Evolutionary conservation across 768 basidiomycete species (phyloP), one percentile per base, ranked within the genome.

Genomic region (Cyclocybe aegerita): DNA sequence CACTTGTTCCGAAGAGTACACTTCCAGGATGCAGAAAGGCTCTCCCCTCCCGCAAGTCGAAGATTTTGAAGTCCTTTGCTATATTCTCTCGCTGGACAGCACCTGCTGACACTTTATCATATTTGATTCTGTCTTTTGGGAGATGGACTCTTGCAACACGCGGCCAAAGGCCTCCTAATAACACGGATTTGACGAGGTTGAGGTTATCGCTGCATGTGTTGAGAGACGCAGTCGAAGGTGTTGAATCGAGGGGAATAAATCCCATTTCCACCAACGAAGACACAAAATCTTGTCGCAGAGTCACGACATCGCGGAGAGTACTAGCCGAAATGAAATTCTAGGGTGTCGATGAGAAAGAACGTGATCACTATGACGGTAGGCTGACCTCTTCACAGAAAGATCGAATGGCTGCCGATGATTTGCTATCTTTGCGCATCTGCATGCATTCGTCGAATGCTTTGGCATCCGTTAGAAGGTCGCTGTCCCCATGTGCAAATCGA

Each of bases 161-260:
- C 2, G 92, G 93, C 81, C 90, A 94, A 15, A 96, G 76, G 1
- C 92, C 93, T 7, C 91, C 93, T 9, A 93, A 80, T 32, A 97
- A 76, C 53, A 94, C 80, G 5, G 84, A 82, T 66, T 96, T 96
- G 60, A 97, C 68, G 17, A 98, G 78, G 61, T 88, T 91, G 34
- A 77, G 73, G 58, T 90, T 83, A 1, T 69, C 60, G 50, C 80
- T 80, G 64, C 92, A 86, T 34, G 67, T 62, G 57, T 92, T 93
- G 44, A 91, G 77, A 14, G 68, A 67, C 1, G 78, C 64, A 1
- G 77, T 71, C 8, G 70, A 65, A 0, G 83, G 76, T 2, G 63
- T 71, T 9, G 78, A 74, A 17, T 69, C 65, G 1, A 70, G 59
- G 1, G 80, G 77, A 35, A 88, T 71, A 60, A 95, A 84, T 4